These are phyloP conservation scores for Medicago arabica DNA, from an alignment of 306 rosid species.

Conservation along the genomic window DNA sequence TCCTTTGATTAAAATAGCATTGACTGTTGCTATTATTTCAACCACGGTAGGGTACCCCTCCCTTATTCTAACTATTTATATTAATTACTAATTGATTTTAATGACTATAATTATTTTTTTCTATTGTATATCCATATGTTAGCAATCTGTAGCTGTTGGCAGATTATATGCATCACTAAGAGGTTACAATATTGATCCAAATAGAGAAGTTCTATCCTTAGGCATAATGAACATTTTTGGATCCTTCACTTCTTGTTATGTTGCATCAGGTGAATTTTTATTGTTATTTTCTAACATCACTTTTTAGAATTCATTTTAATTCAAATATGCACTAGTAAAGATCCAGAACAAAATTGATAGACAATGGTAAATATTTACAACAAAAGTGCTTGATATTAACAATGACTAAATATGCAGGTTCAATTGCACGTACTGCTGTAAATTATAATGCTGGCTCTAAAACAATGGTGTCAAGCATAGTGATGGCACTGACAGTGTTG, in stretches of 20 bases:
- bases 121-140: neutral
- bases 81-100: neutral
- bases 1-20: constrained; percentile 58
- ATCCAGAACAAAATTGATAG: too few species aligned
- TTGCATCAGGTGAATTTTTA: constrained; percentile 65
- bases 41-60: constrained; percentile 58
- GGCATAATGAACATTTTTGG: constrained; percentile 83
- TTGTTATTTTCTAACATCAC: neutral
- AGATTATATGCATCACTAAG: constrained; percentile 68
- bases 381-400: neutral
- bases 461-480: constrained; percentile 70
- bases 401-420: constrained; percentile 53
- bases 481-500: constrained; percentile 70
- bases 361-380: too few species aligned
- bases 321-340: neutral
- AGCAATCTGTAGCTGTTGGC: constrained; percentile 80
- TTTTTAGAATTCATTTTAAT: neutral
- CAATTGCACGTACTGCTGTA: constrained; percentile 68
- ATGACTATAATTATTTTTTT: neutral
- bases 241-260: constrained; percentile 80
- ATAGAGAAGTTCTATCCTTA: constrained; percentile 77
- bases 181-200: constrained; percentile 67
- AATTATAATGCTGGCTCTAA: constrained; percentile 72
- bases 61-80: neutral
- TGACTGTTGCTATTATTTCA: constrained; percentile 65